phyloP scores from a whole-genome alignment of 768 basidiomycete species.

The Boletus pseudo-olivaceus region DNA sequence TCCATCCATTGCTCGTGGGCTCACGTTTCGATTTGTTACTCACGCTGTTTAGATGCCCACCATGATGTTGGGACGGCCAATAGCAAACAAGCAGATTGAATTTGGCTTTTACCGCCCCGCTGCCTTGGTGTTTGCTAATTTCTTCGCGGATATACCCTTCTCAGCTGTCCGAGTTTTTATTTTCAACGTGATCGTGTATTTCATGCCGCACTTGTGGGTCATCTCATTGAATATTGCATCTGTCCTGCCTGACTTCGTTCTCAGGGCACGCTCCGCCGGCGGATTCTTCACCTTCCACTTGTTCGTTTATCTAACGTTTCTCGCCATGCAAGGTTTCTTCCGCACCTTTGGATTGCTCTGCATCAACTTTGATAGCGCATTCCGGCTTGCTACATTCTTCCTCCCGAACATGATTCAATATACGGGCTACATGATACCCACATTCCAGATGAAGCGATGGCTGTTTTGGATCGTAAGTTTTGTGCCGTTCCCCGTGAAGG shows the following conservation, averaged over 20 bases:
- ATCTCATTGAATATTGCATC: slow-evolving; percentile 23
- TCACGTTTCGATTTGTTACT: slow-evolving; percentile 1
- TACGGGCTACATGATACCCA: slow-evolving; percentile 66
- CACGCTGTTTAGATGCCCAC: slow-evolving; percentile 49
- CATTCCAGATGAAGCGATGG: slow-evolving; percentile 72
- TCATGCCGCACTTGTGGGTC: slow-evolving; percentile 53
- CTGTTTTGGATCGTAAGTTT: slow-evolving; percentile 76
- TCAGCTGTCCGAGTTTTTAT: slow-evolving; percentile 55
- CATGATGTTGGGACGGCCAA: slow-evolving; percentile 80
- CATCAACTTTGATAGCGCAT: slow-evolving; percentile 51
- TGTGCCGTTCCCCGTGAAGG: neutral
- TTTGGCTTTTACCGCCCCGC: slow-evolving; percentile 68
- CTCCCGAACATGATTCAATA: slow-evolving; percentile 75
- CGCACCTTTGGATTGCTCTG: slow-evolving; percentile 62
- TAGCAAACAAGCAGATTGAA: slow-evolving; percentile 62
- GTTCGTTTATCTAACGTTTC: slow-evolving; percentile 58
- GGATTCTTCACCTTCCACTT: slow-evolving; percentile 61
- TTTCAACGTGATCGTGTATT: slow-evolving; percentile 66
- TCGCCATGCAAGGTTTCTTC: slow-evolving; percentile 85
- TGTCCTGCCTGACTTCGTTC: slow-evolving; percentile 1
- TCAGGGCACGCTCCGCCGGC: slow-evolving; percentile 33
- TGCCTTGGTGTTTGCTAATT: slow-evolving; percentile 62
- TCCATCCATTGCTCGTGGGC: slow-evolving; percentile 2
- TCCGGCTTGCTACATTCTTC: slow-evolving; percentile 60
- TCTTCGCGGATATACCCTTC: slow-evolving; percentile 66